Evolutionary conservation across 768 basidiomycete species (phyloP).

Genomic region (Termitomyces sp.): DNA sequence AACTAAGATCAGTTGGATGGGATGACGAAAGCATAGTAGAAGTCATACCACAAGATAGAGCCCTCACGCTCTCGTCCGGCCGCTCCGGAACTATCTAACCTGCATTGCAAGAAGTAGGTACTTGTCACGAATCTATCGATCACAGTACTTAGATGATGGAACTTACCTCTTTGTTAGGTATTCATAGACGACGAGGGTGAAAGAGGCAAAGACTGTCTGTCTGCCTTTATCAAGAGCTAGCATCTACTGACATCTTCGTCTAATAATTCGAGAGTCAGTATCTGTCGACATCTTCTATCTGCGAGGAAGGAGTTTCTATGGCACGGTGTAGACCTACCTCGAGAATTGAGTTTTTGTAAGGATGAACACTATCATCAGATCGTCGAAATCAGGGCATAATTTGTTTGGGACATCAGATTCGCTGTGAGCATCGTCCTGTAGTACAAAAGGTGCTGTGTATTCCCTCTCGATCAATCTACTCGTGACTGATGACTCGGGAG

Average conservation of each 20-base stretch:
- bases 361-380: no score
- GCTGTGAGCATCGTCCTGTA: no score
- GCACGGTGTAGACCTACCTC: no score
- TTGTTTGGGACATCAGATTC: no score
- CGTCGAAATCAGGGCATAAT: no score
- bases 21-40: not conserved
- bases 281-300: not conserved
- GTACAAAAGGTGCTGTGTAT: no score
- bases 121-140: not conserved
- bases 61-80: constrained; percentile 10
- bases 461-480: no score
- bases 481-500: no score
- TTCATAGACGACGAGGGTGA: constrained; percentile 10
- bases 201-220: constrained; percentile 6
- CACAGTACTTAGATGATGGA: not conserved
- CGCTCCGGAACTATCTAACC: constrained; percentile 14
- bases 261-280: not conserved
- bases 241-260: constrained; percentile 4
- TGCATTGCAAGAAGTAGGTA: not conserved
- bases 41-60: constrained; percentile 10
- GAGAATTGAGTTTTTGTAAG: no score
- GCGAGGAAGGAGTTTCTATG: no score
- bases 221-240: constrained; percentile 9
- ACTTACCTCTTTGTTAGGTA: constrained; percentile 11
- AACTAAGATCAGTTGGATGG: not conserved